phyloP scores from a whole-genome alignment of 73 alveolate genomes.

The Urostyla sp. region DNA sequence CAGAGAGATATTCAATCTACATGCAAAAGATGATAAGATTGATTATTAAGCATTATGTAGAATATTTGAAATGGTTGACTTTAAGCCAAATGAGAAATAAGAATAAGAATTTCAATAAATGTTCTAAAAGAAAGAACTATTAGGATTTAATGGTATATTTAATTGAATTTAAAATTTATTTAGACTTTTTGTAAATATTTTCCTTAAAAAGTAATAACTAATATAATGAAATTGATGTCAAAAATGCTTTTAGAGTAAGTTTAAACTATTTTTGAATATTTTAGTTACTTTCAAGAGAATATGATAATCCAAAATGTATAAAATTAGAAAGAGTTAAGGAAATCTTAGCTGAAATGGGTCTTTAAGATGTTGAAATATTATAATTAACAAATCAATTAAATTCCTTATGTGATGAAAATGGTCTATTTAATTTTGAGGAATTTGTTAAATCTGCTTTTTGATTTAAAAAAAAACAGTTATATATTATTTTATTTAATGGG shows the following conservation, averaged over 20 bases:
- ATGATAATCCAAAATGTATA: slow-evolving; percentile 67
- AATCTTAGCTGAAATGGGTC: slow-evolving; percentile 73
- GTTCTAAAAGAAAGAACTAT: slow-evolving; percentile 60
- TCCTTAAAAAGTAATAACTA: slow-evolving; percentile 63
- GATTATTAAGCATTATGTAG: slow-evolving; percentile 55
- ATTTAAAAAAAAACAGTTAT: background rate
- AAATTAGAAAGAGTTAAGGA: slow-evolving; percentile 73
- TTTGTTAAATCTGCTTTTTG: slow-evolving; percentile 70
- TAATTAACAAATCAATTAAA: slow-evolving; percentile 66
- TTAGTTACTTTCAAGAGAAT: slow-evolving; percentile 70
- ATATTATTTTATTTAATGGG: background rate
- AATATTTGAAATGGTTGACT: slow-evolving; percentile 77
- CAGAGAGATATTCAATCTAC: slow-evolving; percentile 76
- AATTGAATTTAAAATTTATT: background rate
- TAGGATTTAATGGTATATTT: slow-evolving; percentile 56
- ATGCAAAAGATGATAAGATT: slow-evolving; percentile 67
- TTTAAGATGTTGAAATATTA: slow-evolving; percentile 66
- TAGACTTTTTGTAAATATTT: slow-evolving; percentile 66
- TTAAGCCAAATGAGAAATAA: slow-evolving; percentile 77
- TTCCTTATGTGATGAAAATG: slow-evolving; percentile 58
- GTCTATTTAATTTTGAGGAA: slow-evolving; percentile 71
- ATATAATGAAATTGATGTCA: slow-evolving; percentile 66
- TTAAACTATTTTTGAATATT: background rate
- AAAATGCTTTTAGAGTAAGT: slow-evolving; percentile 69
- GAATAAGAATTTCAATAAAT: slow-evolving; percentile 64